These are phyloP conservation scores for Discostella pseudostelligera DNA, from an alignment of 108 stramenopile species.

Conservation along the genomic window DNA sequence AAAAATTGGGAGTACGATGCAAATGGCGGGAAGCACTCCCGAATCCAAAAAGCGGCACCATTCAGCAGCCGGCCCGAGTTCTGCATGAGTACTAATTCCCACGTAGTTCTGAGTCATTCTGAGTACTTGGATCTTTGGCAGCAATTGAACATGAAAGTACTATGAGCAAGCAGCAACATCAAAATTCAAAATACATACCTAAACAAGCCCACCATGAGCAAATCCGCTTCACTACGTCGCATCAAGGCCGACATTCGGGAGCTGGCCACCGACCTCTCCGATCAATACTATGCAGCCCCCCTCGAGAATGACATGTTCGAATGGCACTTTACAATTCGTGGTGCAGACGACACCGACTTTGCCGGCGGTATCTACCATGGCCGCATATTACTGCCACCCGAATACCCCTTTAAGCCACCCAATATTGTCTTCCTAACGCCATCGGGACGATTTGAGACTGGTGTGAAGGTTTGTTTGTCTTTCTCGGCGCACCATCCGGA, in stretches of 20 bases:
- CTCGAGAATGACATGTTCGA: slow-evolving; percentile 89
- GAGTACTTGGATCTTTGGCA: too few species aligned
- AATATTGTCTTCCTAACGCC: slow-evolving; percentile 94
- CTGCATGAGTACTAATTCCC: too few species aligned
- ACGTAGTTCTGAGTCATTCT: too few species aligned
- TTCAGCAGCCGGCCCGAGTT: too few species aligned
- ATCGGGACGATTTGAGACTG: slow-evolving; percentile 94
- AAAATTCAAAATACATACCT: too few species aligned
- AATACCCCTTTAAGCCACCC: slow-evolving; percentile 90
- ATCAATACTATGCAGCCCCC: slow-evolving; percentile 90
- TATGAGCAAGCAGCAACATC: too few species aligned
- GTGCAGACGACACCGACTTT: slow-evolving; percentile 85
- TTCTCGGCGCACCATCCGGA: slow-evolving; percentile 97
- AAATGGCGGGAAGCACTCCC: too few species aligned
- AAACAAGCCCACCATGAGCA: too few species aligned
- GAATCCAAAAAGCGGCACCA: too few species aligned
- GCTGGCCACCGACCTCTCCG: slow-evolving; percentile 90
- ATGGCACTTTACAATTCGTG: slow-evolving; percentile 98
- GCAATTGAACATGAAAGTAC: too few species aligned
- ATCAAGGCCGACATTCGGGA: slow-evolving; percentile 95
- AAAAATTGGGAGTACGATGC: too few species aligned
- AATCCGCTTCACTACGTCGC: slow-evolving; percentile 74
- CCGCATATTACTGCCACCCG: slow-evolving; percentile 73
- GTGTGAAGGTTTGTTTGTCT: slow-evolving; percentile 93
- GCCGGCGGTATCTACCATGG: slow-evolving; percentile 97